Conservation (phyloP, 768 basidiomycete species). For the Amanita pseudoporphyria region DNA sequence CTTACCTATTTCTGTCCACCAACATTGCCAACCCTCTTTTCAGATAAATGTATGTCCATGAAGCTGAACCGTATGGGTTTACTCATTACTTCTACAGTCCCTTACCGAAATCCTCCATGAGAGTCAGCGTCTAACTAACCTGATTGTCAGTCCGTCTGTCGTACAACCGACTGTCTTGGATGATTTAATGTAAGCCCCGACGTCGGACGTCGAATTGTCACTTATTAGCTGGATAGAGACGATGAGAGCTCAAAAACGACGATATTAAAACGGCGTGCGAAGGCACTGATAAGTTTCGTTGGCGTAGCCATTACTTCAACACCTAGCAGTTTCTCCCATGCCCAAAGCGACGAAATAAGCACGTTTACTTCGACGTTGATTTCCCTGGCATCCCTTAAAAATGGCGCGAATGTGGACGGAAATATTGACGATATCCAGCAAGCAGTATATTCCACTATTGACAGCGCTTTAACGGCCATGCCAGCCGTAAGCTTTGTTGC, state of each 20-base stretch:
- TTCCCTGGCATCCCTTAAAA: conserved; percentile 30
- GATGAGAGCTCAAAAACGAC: conserved; percentile 44
- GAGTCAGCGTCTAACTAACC: conserved; percentile 43
- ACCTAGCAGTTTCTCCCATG: conserved; percentile 5
- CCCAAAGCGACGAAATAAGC: conserved; percentile 21
- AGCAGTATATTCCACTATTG: conserved; percentile 42
- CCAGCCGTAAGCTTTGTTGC: conserved; percentile 61
- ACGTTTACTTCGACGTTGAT: conserved; percentile 41
- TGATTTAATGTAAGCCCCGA: conserved; percentile 35
- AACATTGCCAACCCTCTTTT: conserved; percentile 36
- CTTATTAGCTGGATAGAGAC: conserved; percentile 29
- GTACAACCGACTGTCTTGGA: conserved; percentile 44
- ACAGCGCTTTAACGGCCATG: conserved; percentile 49
- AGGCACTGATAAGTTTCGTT: conserved; percentile 58
- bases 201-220: background rate
- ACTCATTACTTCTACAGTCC: conserved; percentile 28
- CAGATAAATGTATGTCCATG: conserved; percentile 42
- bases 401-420: conserved; percentile 19
- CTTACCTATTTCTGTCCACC: conserved; percentile 59
- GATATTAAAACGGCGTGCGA: conserved; percentile 48
- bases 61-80: background rate
- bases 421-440: conserved; percentile 35
- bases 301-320: conserved; percentile 36
- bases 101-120: conserved; percentile 61
- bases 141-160: conserved; percentile 28